A percentile compares a stretch with the other conserved stretches of the same genome.
Evolutionary conservation across 2,329 filamentous ascomycete species (phyloP).

Genomic region (Aspergillus sp.): DNA sequence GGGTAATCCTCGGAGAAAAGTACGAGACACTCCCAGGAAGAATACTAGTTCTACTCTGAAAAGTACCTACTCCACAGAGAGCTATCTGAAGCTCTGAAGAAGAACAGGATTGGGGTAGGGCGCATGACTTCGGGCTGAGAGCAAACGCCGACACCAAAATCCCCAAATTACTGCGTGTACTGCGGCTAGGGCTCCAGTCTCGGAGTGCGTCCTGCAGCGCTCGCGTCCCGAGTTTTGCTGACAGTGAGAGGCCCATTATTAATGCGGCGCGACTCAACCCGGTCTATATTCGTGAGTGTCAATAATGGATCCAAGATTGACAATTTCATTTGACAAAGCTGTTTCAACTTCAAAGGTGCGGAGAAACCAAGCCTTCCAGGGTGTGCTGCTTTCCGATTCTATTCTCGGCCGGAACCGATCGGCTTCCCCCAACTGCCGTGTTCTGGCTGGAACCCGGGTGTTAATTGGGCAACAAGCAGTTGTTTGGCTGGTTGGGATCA

Average conservation of each 20-base stretch:
- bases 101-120: neutral
- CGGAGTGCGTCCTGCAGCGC: neutral
- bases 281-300: conserved; percentile 8
- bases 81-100: neutral
- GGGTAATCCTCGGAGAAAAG: conserved; percentile 3
- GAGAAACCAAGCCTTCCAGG: conserved; percentile 6
- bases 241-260: conserved; percentile 1
- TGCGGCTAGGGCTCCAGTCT: neutral
- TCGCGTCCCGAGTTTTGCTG: neutral
- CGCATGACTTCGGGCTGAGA: neutral
- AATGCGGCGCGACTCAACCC: conserved; percentile 8
- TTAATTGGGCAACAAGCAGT: conserved; percentile 9
- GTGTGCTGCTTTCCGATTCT: conserved; percentile 16
- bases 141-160: neutral
- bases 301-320: conserved; percentile 6
- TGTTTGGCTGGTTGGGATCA: neutral
- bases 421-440: conserved; percentile 10
- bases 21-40: neutral
- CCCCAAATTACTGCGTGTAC: neutral
- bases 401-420: conserved; percentile 25
- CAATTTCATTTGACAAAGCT: conserved; percentile 8
- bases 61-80: neutral
- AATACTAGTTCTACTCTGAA: neutral
- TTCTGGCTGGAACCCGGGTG: neutral
- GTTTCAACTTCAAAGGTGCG: conserved; percentile 9